Percentiles rank a stretch among this genome's conserved stretches.
phyloP scores from a whole-genome alignment of 306 rosid species.

The Dryas drummondii region DNA sequence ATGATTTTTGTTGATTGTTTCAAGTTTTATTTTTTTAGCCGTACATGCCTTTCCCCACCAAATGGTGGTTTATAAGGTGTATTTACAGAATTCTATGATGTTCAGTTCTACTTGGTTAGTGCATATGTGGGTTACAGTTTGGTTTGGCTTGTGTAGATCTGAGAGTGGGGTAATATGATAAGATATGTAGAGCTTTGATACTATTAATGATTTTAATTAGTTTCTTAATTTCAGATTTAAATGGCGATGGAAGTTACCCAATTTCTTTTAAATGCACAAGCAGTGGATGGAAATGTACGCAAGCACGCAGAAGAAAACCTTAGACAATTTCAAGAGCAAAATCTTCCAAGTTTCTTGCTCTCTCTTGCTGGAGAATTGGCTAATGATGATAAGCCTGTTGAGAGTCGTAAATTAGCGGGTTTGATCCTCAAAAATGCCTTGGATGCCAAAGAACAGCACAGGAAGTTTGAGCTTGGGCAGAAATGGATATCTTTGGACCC shows the following conservation, averaged over 20 bases:
- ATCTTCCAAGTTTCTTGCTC: conserved; percentile 75
- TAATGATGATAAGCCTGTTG: conserved; percentile 87
- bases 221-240: conserved; percentile 32
- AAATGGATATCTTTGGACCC: conserved; percentile 80
- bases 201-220: conserved; percentile 2
- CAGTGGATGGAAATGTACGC: conserved; percentile 69
- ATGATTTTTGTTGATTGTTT: background rate
- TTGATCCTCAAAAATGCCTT: conserved; percentile 85
- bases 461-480: conserved; percentile 73
- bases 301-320: conserved; percentile 82
- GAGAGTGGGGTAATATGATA: background rate
- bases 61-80: background rate
- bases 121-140: background rate
- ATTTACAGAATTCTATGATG: background rate
- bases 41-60: background rate
- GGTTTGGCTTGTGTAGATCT: background rate
- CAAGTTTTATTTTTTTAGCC: background rate
- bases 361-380: conserved; percentile 92
- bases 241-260: conserved; percentile 95
- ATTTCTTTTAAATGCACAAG: conserved; percentile 86
- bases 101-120: conserved; percentile 5
- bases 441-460: conserved; percentile 92
- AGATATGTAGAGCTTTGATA: background rate
- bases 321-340: conserved; percentile 87
- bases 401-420: conserved; percentile 81